A percentile compares a stretch with the other conserved stretches of the same genome.
Evolutionary conservation across 306 rosid species (phyloP).

Genomic region (Gleditsia sinensis): DNA sequence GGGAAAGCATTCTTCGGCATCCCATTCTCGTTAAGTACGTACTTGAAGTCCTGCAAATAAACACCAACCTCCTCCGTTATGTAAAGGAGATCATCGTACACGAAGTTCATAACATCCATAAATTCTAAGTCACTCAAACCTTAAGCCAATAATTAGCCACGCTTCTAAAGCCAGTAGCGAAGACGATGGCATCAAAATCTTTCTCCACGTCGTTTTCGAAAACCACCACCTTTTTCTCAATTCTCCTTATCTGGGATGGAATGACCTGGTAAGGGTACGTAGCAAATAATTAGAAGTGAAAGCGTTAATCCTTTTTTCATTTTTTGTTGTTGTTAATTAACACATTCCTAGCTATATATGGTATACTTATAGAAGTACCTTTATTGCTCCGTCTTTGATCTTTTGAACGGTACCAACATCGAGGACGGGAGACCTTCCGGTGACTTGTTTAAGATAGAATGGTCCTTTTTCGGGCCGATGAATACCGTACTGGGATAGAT

Average conservation of each 20-base stretch:
- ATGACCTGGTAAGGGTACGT: too few relatives aligned
- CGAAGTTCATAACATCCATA: too few relatives aligned
- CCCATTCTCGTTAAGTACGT: constrained; percentile 46
- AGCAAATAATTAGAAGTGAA: too few relatives aligned
- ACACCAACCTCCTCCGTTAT: too few relatives aligned
- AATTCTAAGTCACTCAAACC: too few relatives aligned
- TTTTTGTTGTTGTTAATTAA: too few relatives aligned
- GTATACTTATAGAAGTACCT: constrained; percentile 44
- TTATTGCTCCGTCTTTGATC: constrained; percentile 43
- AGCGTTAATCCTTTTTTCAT: too few relatives aligned
- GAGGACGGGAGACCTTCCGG: constrained; percentile 47
- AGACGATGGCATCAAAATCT: constrained; percentile 55
- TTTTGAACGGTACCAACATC: constrained; percentile 55
- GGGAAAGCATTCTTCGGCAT: constrained; percentile 52
- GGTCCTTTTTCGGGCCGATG: constrained; percentile 50
- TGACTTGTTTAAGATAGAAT: constrained; percentile 33
- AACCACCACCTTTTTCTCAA: constrained; percentile 38
- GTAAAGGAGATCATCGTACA: too few relatives aligned
- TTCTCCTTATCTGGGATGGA: constrained; percentile 37
- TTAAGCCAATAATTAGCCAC: constrained; percentile 55
- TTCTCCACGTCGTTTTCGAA: constrained; percentile 42
- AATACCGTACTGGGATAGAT: constrained; percentile 45
- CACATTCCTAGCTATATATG: too few relatives aligned
- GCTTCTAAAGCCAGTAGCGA: constrained; percentile 72
- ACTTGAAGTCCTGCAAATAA: constrained; percentile 42